Conservation (phyloP, 305 asterid species). For the Salvia sclarea region DNA sequence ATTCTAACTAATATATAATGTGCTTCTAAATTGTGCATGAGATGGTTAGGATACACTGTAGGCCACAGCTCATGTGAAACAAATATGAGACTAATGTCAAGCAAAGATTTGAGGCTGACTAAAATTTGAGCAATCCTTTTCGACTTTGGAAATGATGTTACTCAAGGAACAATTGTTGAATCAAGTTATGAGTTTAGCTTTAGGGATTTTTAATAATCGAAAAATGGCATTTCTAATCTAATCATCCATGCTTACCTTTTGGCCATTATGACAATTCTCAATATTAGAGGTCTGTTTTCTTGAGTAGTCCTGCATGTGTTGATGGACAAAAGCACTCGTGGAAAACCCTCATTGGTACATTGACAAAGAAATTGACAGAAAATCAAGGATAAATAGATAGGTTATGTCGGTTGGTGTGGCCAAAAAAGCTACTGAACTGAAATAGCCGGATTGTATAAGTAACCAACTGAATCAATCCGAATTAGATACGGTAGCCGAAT, state of each 20-base stretch:
- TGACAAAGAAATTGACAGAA: background rate
- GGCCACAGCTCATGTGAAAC: constrained; percentile 11
- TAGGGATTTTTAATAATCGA: background rate
- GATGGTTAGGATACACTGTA: constrained; percentile 16
- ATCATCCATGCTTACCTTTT: background rate
- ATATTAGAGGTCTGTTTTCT: background rate
- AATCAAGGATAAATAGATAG: background rate
- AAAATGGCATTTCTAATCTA: background rate
- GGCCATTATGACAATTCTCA: background rate
- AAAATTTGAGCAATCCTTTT: background rate
- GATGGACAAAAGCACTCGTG: background rate
- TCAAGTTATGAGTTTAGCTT: background rate
- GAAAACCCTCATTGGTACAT: too few relatives aligned
- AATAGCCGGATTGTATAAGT: too few relatives aligned
- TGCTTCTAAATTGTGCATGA: background rate
- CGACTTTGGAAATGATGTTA: background rate
- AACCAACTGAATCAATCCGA: too few relatives aligned
- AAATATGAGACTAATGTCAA: constrained; percentile 12
- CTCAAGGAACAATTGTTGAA: background rate
- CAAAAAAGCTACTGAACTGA: too few relatives aligned
- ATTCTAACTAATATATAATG: background rate
- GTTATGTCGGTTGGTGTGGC: too few relatives aligned
- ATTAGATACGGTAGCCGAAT: too few relatives aligned
- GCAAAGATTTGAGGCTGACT: background rate
- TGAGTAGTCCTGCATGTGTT: background rate